Conservation (phyloP, 1,139 yeast species). For the Sugiyamaella sp. region DNA sequence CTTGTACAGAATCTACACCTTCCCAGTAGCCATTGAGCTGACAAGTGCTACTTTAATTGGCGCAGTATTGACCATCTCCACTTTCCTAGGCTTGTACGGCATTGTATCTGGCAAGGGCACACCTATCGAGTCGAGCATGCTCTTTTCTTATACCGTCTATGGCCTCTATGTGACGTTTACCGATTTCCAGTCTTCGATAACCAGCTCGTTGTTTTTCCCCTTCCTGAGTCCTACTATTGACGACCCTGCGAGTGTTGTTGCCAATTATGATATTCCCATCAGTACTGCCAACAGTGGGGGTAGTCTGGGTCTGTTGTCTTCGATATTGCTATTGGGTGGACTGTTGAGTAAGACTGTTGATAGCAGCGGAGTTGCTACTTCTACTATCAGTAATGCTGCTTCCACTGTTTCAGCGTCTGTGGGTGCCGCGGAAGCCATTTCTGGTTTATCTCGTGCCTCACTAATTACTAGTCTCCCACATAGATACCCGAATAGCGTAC, state of each 20-base stretch:
- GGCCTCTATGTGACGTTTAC: constrained; percentile 92
- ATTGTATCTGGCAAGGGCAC: constrained; percentile 82
- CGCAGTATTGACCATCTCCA: constrained; percentile 74
- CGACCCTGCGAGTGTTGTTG: background rate
- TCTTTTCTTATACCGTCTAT: constrained; percentile 89
- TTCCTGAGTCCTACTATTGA: constrained; percentile 24
- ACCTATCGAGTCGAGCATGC: constrained; percentile 81
- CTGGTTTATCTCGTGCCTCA: background rate
- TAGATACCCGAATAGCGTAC: constrained; percentile 28
- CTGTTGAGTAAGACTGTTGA: background rate
- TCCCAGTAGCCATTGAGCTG: constrained; percentile 65
- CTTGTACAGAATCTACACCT: constrained; percentile 78
- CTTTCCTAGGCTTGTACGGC: constrained; percentile 79
- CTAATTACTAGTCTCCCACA: background rate
- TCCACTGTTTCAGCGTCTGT: background rate
- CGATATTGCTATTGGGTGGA: constrained; percentile 16
- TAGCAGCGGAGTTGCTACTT: background rate
- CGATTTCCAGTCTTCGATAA: constrained; percentile 52
- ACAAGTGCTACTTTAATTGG: constrained; percentile 84
- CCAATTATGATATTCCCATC: background rate
- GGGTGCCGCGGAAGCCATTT: constrained; percentile 2
- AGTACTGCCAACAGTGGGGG: constrained; percentile 5
- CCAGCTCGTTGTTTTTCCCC: constrained; percentile 36
- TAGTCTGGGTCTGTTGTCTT: constrained; percentile 18
- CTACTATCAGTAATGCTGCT: background rate